phyloP scores from a whole-genome alignment of 768 basidiomycete genomes.

The Kwoniella newhampshirensis region DNA sequence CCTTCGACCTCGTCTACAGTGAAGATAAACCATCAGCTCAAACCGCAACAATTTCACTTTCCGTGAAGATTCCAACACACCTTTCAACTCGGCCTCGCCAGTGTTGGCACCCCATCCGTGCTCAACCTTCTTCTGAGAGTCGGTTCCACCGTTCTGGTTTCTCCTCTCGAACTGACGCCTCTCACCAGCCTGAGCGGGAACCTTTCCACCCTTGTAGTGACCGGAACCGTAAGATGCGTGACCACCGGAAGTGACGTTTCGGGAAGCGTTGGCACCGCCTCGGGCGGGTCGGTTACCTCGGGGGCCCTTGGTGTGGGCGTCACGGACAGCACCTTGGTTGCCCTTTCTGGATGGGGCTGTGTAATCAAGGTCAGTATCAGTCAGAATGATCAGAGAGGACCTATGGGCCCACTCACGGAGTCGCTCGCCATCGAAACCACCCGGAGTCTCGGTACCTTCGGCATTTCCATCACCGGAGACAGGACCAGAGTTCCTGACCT shows the following conservation, averaged over 20 bases:
- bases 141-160: constrained; percentile 56
- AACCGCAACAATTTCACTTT: not conserved
- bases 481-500: constrained; percentile 35
- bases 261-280: constrained; percentile 46
- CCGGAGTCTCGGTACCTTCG: constrained; percentile 45
- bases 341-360: constrained; percentile 33
- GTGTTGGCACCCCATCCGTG: constrained; percentile 95
- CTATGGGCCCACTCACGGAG: constrained; percentile 35
- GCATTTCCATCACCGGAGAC: constrained; percentile 28
- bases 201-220: constrained; percentile 54
- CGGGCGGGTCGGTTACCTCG: constrained; percentile 58
- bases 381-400: too few species aligned
- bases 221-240: constrained; percentile 57
- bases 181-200: constrained; percentile 58
- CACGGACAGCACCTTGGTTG: constrained; percentile 37
- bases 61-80: constrained; percentile 25
- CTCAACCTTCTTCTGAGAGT: constrained; percentile 91
- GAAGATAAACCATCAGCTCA: not conserved
- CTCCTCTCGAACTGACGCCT: constrained; percentile 73
- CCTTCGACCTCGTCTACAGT: constrained; percentile 67
- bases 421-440: constrained; percentile 53
- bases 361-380: too few species aligned
- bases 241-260: constrained; percentile 54
- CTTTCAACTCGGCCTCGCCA: constrained; percentile 69
- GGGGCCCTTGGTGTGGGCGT: constrained; percentile 48